Base-by-base conservation (phyloP, 2,329 filamentous ascomycete species). In the Endothia cerciana region DNA sequence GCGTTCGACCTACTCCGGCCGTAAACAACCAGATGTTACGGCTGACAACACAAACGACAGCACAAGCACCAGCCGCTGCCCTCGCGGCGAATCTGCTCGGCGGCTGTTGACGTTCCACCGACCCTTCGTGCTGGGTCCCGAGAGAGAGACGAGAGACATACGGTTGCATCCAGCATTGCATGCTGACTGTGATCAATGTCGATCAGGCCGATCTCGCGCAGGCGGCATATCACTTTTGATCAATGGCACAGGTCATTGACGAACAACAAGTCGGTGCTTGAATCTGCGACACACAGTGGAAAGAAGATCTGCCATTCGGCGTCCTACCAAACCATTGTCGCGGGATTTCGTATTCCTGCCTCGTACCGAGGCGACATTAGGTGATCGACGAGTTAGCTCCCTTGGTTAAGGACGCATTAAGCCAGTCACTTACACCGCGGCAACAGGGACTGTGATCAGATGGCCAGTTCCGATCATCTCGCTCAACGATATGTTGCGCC, bases 71-170 rank as follows among this genome's bases (percentile, higher is more conserved):
- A 47, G 22, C 64, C 28, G 53, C 47, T 17, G 55, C 17, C 55
- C 49, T 62, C 59, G 55, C 59, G 40, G 38, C 53, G 15, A 33
- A 40, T 55, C 36, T 49, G 25, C 13, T 55, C 55, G 63, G 63
- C 62, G 59, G 38, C 45, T 65, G 59, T 65, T 36, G 47, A 56
- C 10, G 65, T 62, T 45, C 22, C 41, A 67, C 63, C 38, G 63
- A 56, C 22, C 53, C 63, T 65, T 33, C 63, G 62, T 41, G 63
- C 59, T 65, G 63, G 59, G 58, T 58, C 17, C 60, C 47, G 25
- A 47, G 6, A 22, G 19, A 47, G 43, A 22, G 17, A 40, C 59
- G 58, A 36, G 45, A 51, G 43, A 33, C 30, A 38, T 53, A 62
- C 41, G 62, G 22, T 47, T 51, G 63, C 59, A 56, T 56, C 28